A percentile compares a stretch with the other conserved stretches of the same genome.
Conservation (phyloP, 2,329 filamentous ascomycete species). For the Botrytis galanthina region DNA sequence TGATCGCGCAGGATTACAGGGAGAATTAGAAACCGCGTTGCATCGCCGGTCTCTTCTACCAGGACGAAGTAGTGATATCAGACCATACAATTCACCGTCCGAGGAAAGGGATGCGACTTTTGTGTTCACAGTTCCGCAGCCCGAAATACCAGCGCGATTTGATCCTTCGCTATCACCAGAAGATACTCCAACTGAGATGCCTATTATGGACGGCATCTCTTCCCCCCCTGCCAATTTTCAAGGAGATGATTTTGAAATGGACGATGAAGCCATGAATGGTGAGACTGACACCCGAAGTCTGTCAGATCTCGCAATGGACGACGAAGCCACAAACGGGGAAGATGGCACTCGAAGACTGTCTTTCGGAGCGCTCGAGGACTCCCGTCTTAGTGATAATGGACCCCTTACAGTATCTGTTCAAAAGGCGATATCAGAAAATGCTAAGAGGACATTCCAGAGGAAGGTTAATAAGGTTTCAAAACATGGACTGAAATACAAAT, state of each 20-base stretch:
- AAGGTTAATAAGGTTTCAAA: constrained; percentile 61
- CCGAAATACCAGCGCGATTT: constrained; percentile 25
- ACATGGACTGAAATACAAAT: constrained; percentile 72
- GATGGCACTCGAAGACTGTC: neutral
- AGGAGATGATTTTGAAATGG: neutral
- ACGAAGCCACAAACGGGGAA: constrained; percentile 7
- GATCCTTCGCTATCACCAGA: neutral
- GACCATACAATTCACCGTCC: constrained; percentile 27
- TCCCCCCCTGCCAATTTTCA: neutral
- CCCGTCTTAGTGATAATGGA: neutral
- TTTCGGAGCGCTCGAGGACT: neutral
- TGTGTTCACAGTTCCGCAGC: constrained; percentile 36
- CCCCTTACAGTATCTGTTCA: neutral
- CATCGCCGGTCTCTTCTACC: constrained; percentile 27
- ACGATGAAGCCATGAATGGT: constrained; percentile 1
- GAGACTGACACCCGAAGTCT: neutral
- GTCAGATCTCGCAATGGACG: neutral
- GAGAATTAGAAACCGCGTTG: neutral
- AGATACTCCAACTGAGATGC: neutral
- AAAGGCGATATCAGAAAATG: neutral
- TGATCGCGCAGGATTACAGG: constrained; percentile 6
- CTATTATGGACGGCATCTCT: neutral
- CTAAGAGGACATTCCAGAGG: constrained; percentile 17
- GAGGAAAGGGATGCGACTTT: constrained; percentile 39
- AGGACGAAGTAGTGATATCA: constrained; percentile 36